These are phyloP conservation scores for Xylaria sp. DNA, from an alignment of 2,329 filamentous ascomycete species.

Conservation along the genomic window DNA sequence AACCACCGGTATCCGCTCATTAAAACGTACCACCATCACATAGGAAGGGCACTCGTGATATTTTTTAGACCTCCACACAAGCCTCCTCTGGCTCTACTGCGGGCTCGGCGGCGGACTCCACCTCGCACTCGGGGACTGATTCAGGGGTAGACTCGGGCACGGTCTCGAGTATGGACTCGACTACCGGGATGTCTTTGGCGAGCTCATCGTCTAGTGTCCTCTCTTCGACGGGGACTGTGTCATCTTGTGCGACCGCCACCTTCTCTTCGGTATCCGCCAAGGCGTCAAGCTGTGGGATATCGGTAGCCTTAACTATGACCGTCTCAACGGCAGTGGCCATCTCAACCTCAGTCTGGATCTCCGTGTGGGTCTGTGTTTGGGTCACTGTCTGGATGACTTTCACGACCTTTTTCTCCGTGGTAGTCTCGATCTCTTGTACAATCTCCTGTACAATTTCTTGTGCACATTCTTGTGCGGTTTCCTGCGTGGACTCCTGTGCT, in stretches of 20 bases:
- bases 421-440: conserved; percentile 36
- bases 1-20: conserved; percentile 14
- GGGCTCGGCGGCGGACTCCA: not conserved
- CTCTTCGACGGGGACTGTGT: not conserved
- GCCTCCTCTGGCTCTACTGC: conserved; percentile 13
- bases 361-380: conserved; percentile 46
- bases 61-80: conserved; percentile 11
- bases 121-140: not conserved
- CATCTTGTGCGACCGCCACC: not conserved
- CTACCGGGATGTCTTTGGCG: not conserved
- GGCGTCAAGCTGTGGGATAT: conserved; percentile 7
- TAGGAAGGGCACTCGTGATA: conserved; percentile 3
- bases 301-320: conserved; percentile 38
- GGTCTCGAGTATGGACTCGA: not conserved
- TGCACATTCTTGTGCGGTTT: not conserved
- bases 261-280: not conserved
- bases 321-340: conserved; percentile 49
- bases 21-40: conserved; percentile 16
- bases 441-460: conserved; percentile 21
- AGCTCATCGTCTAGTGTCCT: not conserved
- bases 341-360: conserved; percentile 48
- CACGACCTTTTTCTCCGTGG: conserved; percentile 39
- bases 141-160: not conserved
- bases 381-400: conserved; percentile 42
- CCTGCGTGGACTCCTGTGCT: conserved; percentile 1